A percentile compares a stretch with the other conserved stretches of the same genome.
These are phyloP conservation scores for Arabidopsis thaliana DNA, from an alignment of 345 rosid species.

Conservation along the genomic window DNA sequence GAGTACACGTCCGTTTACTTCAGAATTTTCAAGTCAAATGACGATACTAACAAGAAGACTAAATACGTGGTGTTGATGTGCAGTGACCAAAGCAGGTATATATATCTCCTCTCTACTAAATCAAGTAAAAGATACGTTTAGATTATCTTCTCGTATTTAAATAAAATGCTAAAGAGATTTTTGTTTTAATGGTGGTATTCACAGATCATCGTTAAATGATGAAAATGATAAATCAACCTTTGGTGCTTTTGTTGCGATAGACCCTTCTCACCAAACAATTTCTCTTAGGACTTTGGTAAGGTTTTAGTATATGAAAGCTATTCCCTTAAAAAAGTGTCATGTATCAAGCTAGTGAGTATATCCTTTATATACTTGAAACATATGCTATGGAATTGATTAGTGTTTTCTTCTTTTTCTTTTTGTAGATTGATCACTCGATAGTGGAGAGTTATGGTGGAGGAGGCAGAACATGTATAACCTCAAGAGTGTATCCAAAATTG, in stretches of 20 bases:
- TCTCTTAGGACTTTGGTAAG: slow-evolving; percentile 55
- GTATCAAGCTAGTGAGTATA: not conserved
- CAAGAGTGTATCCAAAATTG: slow-evolving; percentile 63
- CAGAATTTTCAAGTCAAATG: slow-evolving; percentile 55
- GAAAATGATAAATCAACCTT: slow-evolving; percentile 55
- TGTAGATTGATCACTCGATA: slow-evolving; percentile 60
- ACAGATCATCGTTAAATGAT: slow-evolving; percentile 56
- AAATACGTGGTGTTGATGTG: slow-evolving; percentile 75
- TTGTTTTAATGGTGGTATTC: not conserved
- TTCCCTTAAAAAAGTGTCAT: not conserved
- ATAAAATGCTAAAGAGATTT: not conserved
- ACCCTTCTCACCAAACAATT: slow-evolving; percentile 50
- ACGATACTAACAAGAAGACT: slow-evolving; percentile 22
- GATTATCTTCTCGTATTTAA: not conserved
- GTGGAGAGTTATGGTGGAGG: slow-evolving; percentile 65
- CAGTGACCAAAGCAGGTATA: slow-evolving; percentile 75
- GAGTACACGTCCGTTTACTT: slow-evolving; percentile 75
- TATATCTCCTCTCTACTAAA: not conserved
- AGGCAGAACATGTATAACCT: slow-evolving; percentile 58
- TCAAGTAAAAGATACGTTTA: not conserved
- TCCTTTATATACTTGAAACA: not conserved
- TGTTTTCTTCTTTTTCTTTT: not conserved
- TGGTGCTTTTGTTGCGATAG: slow-evolving; percentile 60
- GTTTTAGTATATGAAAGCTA: not conserved
- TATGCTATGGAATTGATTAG: not conserved